Conservation (phyloP, 2,329 filamentous ascomycete genomes). For the Drechslerella stenobrocha region DNA sequence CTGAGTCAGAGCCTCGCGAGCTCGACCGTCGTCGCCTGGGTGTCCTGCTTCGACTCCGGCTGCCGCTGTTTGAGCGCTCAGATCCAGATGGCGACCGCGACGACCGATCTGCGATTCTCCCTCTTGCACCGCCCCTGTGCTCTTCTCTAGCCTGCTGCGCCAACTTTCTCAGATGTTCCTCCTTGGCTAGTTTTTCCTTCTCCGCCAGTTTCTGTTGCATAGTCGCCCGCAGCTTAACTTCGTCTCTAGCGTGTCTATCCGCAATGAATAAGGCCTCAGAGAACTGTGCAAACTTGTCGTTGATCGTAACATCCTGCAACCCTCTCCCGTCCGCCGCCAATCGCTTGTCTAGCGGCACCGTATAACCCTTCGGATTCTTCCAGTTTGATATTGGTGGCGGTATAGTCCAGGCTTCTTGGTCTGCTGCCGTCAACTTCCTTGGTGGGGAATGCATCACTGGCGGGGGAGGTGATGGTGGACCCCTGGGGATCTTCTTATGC, state of each 20-base stretch:
- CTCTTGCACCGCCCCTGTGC: slow-evolving; percentile 60
- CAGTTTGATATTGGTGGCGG: slow-evolving; percentile 91
- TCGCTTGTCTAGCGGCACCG: slow-evolving; percentile 91
- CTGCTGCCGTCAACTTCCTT: slow-evolving; percentile 90
- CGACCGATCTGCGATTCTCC: slow-evolving; percentile 55
- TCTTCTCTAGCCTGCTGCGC: slow-evolving; percentile 92
- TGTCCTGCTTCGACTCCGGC: slow-evolving; percentile 52
- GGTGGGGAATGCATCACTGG: slow-evolving; percentile 95
- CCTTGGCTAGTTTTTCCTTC: slow-evolving; percentile 93
- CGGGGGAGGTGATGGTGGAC: slow-evolving; percentile 86
- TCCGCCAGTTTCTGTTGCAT: slow-evolving; percentile 97
- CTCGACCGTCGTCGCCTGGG: slow-evolving; percentile 30
- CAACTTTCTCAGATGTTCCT: slow-evolving; percentile 82
- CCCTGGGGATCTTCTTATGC: slow-evolving; percentile 95
- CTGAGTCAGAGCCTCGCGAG: slow-evolving; percentile 57
- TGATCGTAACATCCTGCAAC: slow-evolving; percentile 90
- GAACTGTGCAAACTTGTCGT: slow-evolving; percentile 97
- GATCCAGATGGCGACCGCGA: slow-evolving; percentile 49
- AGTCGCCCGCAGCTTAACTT: slow-evolving; percentile 84
- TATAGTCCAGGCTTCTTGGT: slow-evolving; percentile 95
- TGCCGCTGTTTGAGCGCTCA: slow-evolving; percentile 37
- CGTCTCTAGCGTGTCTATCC: slow-evolving; percentile 90
- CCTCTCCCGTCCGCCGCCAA: slow-evolving; percentile 90
- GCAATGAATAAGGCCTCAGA: slow-evolving; percentile 92
- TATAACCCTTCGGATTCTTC: slow-evolving; percentile 99